Percentiles rank a stretch among this genome's conserved stretches.
These are phyloP conservation scores for Sungouiella thailandica DNA, from an alignment of 805 yeast genomes.

Conservation along the genomic window DNA sequence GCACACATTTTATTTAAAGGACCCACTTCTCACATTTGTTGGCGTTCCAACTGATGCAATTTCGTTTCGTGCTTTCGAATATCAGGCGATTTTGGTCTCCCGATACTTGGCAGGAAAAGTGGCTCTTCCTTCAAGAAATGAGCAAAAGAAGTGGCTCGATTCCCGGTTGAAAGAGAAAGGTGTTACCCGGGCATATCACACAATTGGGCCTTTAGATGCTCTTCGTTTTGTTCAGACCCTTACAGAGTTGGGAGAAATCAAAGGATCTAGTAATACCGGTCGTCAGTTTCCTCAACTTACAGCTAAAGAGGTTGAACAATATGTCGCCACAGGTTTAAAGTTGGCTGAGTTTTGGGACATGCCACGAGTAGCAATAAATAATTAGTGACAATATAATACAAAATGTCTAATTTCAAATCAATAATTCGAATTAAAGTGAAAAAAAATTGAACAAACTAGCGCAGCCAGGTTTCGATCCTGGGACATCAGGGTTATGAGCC, in stretches of 20 bases:
- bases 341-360: slow-evolving; percentile 7
- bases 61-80: slow-evolving; percentile 56
- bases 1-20: slow-evolving; percentile 52
- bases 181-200: slow-evolving; percentile 37
- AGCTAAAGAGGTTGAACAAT: slow-evolving; percentile 8
- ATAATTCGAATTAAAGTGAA: neutral
- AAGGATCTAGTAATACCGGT: slow-evolving; percentile 3
- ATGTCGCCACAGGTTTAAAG: slow-evolving; percentile 4
- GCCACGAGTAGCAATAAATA: neutral
- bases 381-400: neutral
- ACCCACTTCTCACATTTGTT: slow-evolving; percentile 61
- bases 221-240: slow-evolving; percentile 20
- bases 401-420: neutral
- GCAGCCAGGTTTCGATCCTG: slow-evolving; percentile 13
- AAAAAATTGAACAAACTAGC: slow-evolving; percentile 9
- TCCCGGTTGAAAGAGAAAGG: slow-evolving; percentile 41
- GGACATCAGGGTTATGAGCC: slow-evolving; percentile 14
- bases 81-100: slow-evolving; percentile 63
- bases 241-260: slow-evolving; percentile 14
- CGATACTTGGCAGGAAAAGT: slow-evolving; percentile 57
- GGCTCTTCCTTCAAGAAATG: slow-evolving; percentile 40
- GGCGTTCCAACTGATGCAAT: slow-evolving; percentile 58
- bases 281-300: slow-evolving; percentile 11
- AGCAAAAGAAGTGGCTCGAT: slow-evolving; percentile 42
- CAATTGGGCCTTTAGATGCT: slow-evolving; percentile 30